These are phyloP conservation scores for Thraustochytrium sp. DNA, from an alignment of 352 stramenopile species.

Conservation along the genomic window DNA sequence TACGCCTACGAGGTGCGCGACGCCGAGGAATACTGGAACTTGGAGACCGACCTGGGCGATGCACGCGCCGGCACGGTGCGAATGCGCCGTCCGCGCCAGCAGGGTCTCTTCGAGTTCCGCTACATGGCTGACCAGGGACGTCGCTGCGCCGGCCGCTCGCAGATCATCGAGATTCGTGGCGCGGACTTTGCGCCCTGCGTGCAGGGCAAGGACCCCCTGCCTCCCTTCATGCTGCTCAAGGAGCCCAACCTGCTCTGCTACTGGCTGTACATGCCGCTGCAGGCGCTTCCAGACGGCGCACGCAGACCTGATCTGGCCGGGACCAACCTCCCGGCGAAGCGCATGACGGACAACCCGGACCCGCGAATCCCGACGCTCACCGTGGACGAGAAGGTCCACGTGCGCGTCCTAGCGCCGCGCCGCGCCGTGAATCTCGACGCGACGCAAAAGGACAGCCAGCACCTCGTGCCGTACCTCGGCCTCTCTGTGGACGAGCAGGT, in stretches of 20 bases:
- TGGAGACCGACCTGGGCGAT: neutral
- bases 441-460: neutral
- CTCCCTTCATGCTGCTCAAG: slow-evolving; percentile 16
- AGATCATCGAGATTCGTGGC: neutral
- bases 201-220: neutral
- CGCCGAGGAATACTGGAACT: slow-evolving; percentile 23
- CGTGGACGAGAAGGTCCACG: neutral
- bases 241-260: slow-evolving; percentile 23
- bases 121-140: neutral
- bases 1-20: neutral
- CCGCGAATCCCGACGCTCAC: slow-evolving; percentile 18
- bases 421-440: neutral
- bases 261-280: slow-evolving; percentile 28
- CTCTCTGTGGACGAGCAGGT: slow-evolving; percentile 26
- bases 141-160: slow-evolving; percentile 8
- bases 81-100: neutral
- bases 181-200: neutral
- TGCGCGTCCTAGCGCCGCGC: neutral
- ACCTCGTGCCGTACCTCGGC: neutral
- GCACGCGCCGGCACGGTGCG: neutral
- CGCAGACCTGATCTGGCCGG: neutral
- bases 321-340: neutral
- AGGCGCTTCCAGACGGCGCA: neutral
- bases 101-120: neutral
- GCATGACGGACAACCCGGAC: neutral